Conservation (phyloP, 2,329 filamentous ascomycete species). For the Aphanocladium album region DNA sequence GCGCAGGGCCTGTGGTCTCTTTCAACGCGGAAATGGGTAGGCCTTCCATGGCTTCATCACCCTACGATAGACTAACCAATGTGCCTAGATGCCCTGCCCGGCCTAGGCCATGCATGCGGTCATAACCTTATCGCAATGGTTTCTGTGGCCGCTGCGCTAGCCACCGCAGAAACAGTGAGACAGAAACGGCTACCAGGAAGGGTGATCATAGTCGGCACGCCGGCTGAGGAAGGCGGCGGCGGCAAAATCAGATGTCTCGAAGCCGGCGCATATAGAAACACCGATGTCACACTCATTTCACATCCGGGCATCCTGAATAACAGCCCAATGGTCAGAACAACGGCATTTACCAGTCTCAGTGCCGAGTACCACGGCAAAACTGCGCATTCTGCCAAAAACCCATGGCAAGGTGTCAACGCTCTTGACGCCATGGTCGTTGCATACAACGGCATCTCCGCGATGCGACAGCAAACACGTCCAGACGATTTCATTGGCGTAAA, state of each 20-base stretch:
- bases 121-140: slow-evolving; percentile 50
- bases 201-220: slow-evolving; percentile 43
- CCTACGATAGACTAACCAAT: not conserved
- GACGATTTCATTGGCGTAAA: slow-evolving; percentile 46
- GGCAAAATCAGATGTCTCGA: slow-evolving; percentile 45
- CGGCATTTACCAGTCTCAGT: slow-evolving; percentile 44
- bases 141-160: slow-evolving; percentile 37
- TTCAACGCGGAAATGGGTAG: slow-evolving; percentile 36
- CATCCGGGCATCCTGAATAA: slow-evolving; percentile 32
- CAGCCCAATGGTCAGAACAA: slow-evolving; percentile 45
- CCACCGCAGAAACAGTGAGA: slow-evolving; percentile 7
- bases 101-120: slow-evolving; percentile 49
- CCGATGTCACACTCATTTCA: slow-evolving; percentile 26
- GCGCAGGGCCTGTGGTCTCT: slow-evolving; percentile 32
- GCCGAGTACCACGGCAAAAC: slow-evolving; percentile 50
- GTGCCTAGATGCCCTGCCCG: slow-evolving; percentile 40
- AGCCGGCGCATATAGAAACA: slow-evolving; percentile 38
- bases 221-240: slow-evolving; percentile 49
- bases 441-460: slow-evolving; percentile 43
- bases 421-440: slow-evolving; percentile 50
- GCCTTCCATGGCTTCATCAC: not conserved
- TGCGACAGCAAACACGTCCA: slow-evolving; percentile 52
- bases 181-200: slow-evolving; percentile 4
- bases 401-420: slow-evolving; percentile 56
- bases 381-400: slow-evolving; percentile 52